phyloP scores from a whole-genome alignment of 208 protist genomes.

The Balamuthia mandrillaris region DNA sequence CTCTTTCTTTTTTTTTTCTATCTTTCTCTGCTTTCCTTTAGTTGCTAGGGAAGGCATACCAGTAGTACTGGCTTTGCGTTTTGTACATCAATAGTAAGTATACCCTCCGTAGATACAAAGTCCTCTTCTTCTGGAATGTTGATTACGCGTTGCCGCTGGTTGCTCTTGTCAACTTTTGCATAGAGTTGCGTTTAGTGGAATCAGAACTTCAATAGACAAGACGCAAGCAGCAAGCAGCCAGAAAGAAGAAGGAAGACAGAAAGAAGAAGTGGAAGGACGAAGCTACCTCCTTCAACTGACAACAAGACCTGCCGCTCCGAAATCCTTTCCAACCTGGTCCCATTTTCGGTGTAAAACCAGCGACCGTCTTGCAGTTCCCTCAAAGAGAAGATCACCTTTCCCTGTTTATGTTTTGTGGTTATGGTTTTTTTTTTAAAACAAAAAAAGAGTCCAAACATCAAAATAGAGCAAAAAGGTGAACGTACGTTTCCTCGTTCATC shows the following conservation, averaged over 20 bases:
- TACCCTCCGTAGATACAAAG: not conserved
- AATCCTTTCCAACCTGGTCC: not conserved
- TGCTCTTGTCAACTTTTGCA: no score
- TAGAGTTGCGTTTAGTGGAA: no score
- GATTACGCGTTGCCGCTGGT: no score
- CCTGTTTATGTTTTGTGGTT: no score
- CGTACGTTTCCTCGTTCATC: no score
- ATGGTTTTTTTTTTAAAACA: no score
- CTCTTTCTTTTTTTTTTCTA: no score
- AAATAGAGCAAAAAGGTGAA: no score
- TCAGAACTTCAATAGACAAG: no score
- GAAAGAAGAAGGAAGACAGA: not conserved
- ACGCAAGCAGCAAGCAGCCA: not conserved
- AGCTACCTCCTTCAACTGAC: not conserved
- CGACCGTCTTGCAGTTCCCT: not conserved
- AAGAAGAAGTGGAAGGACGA: not conserved
- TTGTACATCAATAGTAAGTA: not conserved
- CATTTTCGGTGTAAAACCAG: not conserved
- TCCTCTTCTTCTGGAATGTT: not conserved
- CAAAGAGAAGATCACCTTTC: not conserved
- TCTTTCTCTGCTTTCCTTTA: no score
- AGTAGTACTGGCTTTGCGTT: not conserved
- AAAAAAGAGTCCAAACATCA: no score
- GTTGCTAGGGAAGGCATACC: not conserved
- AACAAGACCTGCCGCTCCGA: not conserved